Evolutionary conservation across 371 early-diverging fungal species (phyloP).

Genomic region (Circinella umbellata): DNA sequence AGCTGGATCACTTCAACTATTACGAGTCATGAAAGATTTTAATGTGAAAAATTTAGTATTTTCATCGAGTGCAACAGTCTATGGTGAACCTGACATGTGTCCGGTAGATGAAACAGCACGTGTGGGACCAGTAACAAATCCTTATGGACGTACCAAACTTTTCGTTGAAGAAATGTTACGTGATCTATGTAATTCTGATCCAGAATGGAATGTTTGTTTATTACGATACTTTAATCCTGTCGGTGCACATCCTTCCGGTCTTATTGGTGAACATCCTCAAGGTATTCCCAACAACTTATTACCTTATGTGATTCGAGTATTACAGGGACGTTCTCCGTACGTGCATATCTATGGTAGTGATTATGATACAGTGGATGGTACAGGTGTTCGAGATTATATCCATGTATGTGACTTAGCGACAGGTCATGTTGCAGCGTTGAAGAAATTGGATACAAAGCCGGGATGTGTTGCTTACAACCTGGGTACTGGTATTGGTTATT

Average conservation of each 20-base stretch:
- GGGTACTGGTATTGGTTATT: slow-evolving; percentile 85
- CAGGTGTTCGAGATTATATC: slow-evolving; percentile 92
- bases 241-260: slow-evolving; percentile 85
- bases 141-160: slow-evolving; percentile 88
- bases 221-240: slow-evolving; percentile 92
- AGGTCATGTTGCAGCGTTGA: slow-evolving; percentile 84
- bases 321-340: slow-evolving; percentile 71
- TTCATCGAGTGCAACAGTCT: slow-evolving; percentile 87
- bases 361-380: slow-evolving; percentile 88
- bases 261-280: slow-evolving; percentile 88
- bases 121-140: slow-evolving; percentile 73
- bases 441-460: slow-evolving; percentile 58
- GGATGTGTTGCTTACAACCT: slow-evolving; percentile 81
- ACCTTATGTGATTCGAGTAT: slow-evolving; percentile 86
- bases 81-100: slow-evolving; percentile 64
- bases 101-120: slow-evolving; percentile 69
- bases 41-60: slow-evolving; percentile 80
- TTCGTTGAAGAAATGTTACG: slow-evolving; percentile 81
- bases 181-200: slow-evolving; percentile 66
- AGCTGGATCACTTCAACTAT: slow-evolving; percentile 76
- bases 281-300: slow-evolving; percentile 89
- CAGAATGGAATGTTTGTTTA: slow-evolving; percentile 69
- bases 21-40: slow-evolving; percentile 69
- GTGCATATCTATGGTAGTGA: slow-evolving; percentile 85
- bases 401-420: slow-evolving; percentile 89